Conservation (phyloP, 148 eudicot genomes). For the Vaccinium darrowii region DNA sequence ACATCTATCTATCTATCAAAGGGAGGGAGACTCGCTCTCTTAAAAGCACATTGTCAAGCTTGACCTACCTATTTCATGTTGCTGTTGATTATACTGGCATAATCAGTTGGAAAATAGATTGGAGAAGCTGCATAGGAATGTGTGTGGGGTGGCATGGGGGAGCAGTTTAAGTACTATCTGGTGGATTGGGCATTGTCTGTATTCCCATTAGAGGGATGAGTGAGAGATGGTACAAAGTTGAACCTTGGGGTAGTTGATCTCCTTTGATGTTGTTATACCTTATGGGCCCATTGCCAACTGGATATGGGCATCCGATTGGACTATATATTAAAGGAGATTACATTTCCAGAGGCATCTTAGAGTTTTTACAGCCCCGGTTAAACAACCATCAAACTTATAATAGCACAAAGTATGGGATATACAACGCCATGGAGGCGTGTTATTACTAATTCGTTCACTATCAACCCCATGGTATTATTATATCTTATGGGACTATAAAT, state of each 20-base stretch:
- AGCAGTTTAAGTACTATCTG: background rate
- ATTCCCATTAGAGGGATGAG: background rate
- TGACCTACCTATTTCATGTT: slow-evolving; percentile 2
- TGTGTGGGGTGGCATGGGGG: background rate
- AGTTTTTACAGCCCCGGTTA: background rate
- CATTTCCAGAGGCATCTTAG: background rate
- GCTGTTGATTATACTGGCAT: background rate
- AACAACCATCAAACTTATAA: background rate
- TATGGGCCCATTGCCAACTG: background rate
- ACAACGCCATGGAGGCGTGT: background rate
- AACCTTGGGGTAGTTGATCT: background rate
- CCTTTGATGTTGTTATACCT: background rate
- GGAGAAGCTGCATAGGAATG: background rate
- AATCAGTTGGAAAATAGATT: background rate
- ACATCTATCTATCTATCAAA: background rate
- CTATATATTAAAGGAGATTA: background rate
- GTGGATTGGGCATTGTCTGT: background rate
- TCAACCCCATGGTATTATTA: background rate
- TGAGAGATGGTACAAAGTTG: background rate
- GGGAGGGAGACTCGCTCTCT: too few species aligned
- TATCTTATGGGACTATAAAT: background rate
- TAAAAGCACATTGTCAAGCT: background rate
- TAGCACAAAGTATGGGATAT: background rate
- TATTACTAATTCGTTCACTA: background rate
- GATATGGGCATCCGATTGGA: background rate